Evolutionary conservation across 2,329 filamentous ascomycete genomes (phyloP), one percentile per base, ranked within the genome.

Genomic region (Nothopassalora personata): DNA sequence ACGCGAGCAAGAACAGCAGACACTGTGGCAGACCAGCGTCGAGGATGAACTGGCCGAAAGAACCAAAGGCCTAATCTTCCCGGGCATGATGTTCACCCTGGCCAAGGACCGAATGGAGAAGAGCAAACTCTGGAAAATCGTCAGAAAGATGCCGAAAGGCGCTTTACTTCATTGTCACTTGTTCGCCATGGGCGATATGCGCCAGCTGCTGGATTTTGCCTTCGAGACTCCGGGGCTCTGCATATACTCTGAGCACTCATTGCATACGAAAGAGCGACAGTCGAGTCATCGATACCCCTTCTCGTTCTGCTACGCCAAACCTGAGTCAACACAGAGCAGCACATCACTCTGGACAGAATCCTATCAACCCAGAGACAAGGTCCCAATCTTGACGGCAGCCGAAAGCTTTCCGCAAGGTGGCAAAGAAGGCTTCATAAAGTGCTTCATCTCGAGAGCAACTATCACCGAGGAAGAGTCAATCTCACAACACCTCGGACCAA

Each of bases 81-180:
- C 91, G 0, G 92, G 92, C 10, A 96, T 96, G 88, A 94, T 96
- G 89, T 97, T 96, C 75, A 86, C 84, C 36, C 81, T 93, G 36
- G 91, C 91, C 66, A 93, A 91, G 74, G 83, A 86, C n/a, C 84
- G 85, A 39, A 95, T 96, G 85, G 90, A 96, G 74, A 80, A 81
- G 66, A 96, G 90, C 13, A 86, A 86, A 69, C 80, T 97, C 27
- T 97, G 91, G 91, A 82, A 85, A 64, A 94, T 97, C 67, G 83
- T 96, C 15, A 83, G 86, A 60, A 83, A 79, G 64, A 91, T 97
- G 89, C 93, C 93, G 30, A 97, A 97, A 73, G 94, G 93, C 11
- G 82, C 87, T 8, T 79, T 96, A 31, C 76, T 96, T 60, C 92
- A 97, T 76, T 90, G 90, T 47, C 92, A 97, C 74, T 79, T 95